A percentile compares a stretch with the other conserved stretches of the same genome.
These are phyloP conservation scores for Aspergillus ruber DNA, from an alignment of 2,329 filamentous ascomycete genomes.

Conservation along the genomic window DNA sequence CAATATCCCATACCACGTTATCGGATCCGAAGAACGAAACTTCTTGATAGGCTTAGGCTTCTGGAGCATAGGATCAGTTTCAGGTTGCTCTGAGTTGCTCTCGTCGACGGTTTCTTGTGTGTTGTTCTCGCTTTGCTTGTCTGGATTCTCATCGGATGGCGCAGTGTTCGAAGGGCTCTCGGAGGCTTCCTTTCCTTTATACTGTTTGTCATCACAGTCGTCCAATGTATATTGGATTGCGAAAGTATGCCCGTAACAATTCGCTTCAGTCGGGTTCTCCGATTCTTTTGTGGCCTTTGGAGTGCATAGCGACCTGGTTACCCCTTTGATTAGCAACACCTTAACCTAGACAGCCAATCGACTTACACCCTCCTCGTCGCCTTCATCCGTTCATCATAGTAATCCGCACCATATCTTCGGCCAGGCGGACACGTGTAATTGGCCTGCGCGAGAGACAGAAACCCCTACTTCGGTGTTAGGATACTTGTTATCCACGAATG, in stretches of 20 bases:
- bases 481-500: not conserved
- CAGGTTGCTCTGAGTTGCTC: slow-evolving; percentile 1
- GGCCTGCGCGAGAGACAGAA: slow-evolving; percentile 43
- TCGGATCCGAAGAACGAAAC: slow-evolving; percentile 33
- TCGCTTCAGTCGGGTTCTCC: slow-evolving; percentile 2
- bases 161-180: not conserved
- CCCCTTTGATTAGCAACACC: not conserved
- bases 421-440: slow-evolving; percentile 42
- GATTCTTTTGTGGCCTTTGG: not conserved
- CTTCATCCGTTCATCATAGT: slow-evolving; percentile 48
- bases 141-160: not conserved
- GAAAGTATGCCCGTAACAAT: slow-evolving; percentile 5
- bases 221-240: slow-evolving; percentile 4
- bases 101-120: not conserved
- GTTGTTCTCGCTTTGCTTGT: not conserved
- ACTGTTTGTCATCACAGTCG: slow-evolving; percentile 3
- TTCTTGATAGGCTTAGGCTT: slow-evolving; percentile 17
- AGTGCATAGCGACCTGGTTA: slow-evolving; percentile 10
- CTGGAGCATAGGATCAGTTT: not conserved
- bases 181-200: not conserved
- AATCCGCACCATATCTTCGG: slow-evolving; percentile 43
- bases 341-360: not conserved
- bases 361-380: slow-evolving; percentile 37
- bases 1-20: slow-evolving; percentile 46
- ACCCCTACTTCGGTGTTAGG: slow-evolving; percentile 34